These are phyloP conservation scores for Dictyostelium capitatum DNA, from an alignment of 78 protist species.

Conservation along the genomic window DNA sequence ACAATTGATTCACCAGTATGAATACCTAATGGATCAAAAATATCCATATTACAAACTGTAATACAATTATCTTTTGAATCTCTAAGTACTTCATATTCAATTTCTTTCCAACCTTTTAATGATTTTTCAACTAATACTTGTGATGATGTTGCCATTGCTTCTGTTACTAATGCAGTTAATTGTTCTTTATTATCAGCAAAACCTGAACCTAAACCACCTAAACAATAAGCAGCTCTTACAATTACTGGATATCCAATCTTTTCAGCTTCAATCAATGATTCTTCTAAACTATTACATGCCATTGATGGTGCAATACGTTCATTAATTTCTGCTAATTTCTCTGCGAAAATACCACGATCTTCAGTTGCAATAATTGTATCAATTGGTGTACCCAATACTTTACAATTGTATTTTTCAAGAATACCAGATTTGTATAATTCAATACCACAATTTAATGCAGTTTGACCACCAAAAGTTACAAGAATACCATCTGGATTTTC, in stretches of 20 bases:
- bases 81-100: conserved; percentile 99
- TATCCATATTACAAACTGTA: conserved; percentile 99
- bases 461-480: conserved; percentile 98
- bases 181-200: conserved; percentile 91
- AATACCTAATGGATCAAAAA: conserved; percentile 98
- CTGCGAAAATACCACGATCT: conserved; percentile 97
- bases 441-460: conserved; percentile 98
- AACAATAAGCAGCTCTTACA: conserved; percentile 96
- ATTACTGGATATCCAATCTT: conserved; percentile 95
- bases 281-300: conserved; percentile 85
- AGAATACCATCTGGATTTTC: conserved; percentile 97
- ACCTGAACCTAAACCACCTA: conserved; percentile 99
- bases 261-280: conserved; percentile 68
- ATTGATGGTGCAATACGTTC: conserved; percentile 90
- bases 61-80: conserved; percentile 98
- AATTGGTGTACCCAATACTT: conserved; percentile 97
- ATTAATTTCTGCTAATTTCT: conserved; percentile 88
- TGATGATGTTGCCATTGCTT: conserved; percentile 89
- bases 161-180: conserved; percentile 72
- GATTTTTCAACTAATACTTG: conserved; percentile 97
- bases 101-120: conserved; percentile 98
- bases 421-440: conserved; percentile 88
- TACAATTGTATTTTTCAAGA: conserved; percentile 82
- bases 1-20: conserved; percentile 99
- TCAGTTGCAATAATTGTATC: conserved; percentile 94